Percentiles rank a stretch among this genome's conserved stretches.
phyloP scores from a whole-genome alignment of 345 rosid species.

The Hypericum perforatum region DNA sequence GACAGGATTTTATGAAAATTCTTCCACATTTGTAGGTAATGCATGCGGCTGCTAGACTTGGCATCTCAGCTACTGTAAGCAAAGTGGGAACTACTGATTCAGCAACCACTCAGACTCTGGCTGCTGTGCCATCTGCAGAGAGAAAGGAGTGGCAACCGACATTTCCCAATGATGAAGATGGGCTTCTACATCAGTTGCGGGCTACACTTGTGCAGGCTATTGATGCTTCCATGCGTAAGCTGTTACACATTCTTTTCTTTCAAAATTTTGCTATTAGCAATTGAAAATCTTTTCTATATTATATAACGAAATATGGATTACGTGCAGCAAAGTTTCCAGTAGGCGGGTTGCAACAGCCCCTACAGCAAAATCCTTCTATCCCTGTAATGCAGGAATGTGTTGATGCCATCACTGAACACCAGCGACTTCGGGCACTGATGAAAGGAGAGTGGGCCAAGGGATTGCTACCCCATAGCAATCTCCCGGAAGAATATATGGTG shows the following conservation, averaged over 20 bases:
- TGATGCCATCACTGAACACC: conserved; percentile 87
- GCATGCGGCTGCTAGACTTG: conserved; percentile 75
- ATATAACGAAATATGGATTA: conserved; percentile 1
- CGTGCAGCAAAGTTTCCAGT: conserved; percentile 47
- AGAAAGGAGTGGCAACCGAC: conserved; percentile 76
- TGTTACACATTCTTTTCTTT: conserved; percentile 8
- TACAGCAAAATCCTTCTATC: conserved; percentile 54
- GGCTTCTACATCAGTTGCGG: conserved; percentile 65
- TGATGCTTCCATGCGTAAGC: conserved; percentile 59
- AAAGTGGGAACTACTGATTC: conserved; percentile 60
- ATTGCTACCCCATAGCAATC: conserved; percentile 66
- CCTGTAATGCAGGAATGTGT: conserved; percentile 75
- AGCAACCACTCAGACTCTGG: conserved; percentile 33
- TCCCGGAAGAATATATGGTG: conserved; percentile 63
- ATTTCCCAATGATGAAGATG: conserved; percentile 72
- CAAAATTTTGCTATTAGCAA: neutral
- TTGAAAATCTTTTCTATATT: conserved; percentile 10
- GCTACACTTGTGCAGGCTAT: conserved; percentile 68
- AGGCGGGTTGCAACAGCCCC: conserved; percentile 47
- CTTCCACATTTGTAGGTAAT: conserved; percentile 45
- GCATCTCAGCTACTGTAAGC: conserved; percentile 49
- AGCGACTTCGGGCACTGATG: conserved; percentile 73
- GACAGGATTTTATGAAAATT: conserved; percentile 3
- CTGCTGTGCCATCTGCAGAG: conserved; percentile 41
- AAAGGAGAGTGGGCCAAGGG: conserved; percentile 95